A percentile compares a stretch with the other conserved stretches of the same genome.
phyloP scores from a whole-genome alignment of 768 basidiomycete genomes.

The Amanita polypyramis region DNA sequence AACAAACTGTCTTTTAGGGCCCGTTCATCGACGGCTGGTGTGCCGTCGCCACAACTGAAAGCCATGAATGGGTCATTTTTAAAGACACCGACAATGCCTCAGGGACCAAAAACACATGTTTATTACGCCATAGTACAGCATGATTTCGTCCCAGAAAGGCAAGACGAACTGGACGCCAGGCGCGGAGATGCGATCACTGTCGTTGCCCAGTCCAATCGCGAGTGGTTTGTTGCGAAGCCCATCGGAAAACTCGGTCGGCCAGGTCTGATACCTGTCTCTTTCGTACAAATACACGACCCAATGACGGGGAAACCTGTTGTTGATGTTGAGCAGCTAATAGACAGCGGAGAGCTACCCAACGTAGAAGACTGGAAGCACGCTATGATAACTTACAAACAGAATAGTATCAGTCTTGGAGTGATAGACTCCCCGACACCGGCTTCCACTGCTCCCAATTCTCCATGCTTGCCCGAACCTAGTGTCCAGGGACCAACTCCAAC shows the following conservation, averaged over 20 bases:
- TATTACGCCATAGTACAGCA: slow-evolving; percentile 95
- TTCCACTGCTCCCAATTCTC: slow-evolving; percentile 30
- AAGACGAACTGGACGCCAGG: slow-evolving; percentile 93
- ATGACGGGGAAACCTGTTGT: slow-evolving; percentile 69
- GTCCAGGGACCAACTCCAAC: slow-evolving; percentile 20
- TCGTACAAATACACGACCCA: slow-evolving; percentile 95
- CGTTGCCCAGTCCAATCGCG: slow-evolving; percentile 98
- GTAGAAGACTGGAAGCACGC: slow-evolving; percentile 99
- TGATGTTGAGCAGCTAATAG: slow-evolving; percentile 71
- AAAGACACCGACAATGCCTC: slow-evolving; percentile 14
- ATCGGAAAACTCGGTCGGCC: slow-evolving; percentile 93
- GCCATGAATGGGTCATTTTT: slow-evolving; percentile 7
- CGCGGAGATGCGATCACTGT: slow-evolving; percentile 91
- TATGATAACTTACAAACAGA: slow-evolving; percentile 92
- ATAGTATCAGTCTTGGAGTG: slow-evolving; percentile 88
- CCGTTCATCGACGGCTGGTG: slow-evolving; percentile 32
- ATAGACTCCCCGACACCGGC: slow-evolving; percentile 52
- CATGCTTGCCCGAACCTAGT: slow-evolving; percentile 12
- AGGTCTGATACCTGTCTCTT: slow-evolving; percentile 93
- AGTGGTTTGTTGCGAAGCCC: slow-evolving; percentile 99
- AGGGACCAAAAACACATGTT: slow-evolving; percentile 42
- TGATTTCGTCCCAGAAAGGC: slow-evolving; percentile 90
- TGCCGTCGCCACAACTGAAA: slow-evolving; percentile 6
- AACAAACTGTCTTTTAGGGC: slow-evolving; percentile 16
- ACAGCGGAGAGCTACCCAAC: slow-evolving; percentile 79